phyloP scores from a whole-genome alignment of 2,329 filamentous ascomycete genomes.

The Ceratocystis albifundus region DNA sequence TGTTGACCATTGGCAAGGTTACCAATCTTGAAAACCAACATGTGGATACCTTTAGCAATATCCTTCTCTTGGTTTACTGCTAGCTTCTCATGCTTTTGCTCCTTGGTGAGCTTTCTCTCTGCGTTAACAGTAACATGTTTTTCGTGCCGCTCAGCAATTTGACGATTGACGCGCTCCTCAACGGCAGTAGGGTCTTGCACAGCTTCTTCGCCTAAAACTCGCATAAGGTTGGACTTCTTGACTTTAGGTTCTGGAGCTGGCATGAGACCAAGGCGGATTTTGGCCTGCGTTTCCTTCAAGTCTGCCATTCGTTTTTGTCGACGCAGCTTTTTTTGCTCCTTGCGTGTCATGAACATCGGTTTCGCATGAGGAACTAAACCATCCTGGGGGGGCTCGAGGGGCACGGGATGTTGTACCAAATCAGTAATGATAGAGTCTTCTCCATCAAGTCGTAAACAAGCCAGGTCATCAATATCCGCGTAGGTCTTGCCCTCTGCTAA shows the following conservation, averaged over 20 bases:
- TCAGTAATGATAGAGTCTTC: slow-evolving; percentile 79
- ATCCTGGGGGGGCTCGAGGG: slow-evolving; percentile 83
- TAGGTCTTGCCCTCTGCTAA: slow-evolving; percentile 63
- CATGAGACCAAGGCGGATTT: slow-evolving; percentile 81
- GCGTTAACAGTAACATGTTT: slow-evolving; percentile 71
- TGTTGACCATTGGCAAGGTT: slow-evolving; percentile 87
- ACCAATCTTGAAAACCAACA: slow-evolving; percentile 80
- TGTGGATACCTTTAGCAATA: slow-evolving; percentile 69
- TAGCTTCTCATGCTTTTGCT: slow-evolving; percentile 76
- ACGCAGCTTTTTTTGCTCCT: slow-evolving; percentile 83
- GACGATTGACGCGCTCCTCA: slow-evolving; percentile 81
- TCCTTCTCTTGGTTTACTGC: slow-evolving; percentile 74
- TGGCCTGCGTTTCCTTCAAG: slow-evolving; percentile 90
- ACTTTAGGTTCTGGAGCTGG: slow-evolving; percentile 90
- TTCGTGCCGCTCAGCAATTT: slow-evolving; percentile 76
- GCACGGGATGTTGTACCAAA: slow-evolving; percentile 86
- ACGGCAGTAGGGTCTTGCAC: slow-evolving; percentile 97
- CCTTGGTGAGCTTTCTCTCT: slow-evolving; percentile 76
- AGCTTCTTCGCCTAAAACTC: slow-evolving; percentile 71
- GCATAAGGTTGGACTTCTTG: slow-evolving; percentile 96
- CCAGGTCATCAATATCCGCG: slow-evolving; percentile 52
- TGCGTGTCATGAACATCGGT: slow-evolving; percentile 80
- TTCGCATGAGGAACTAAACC: slow-evolving; percentile 68
- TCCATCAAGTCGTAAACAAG: slow-evolving; percentile 59
- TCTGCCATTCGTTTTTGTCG: slow-evolving; percentile 85